Evolutionary conservation across 2,329 filamentous ascomycete genomes (phyloP).

Genomic region (Microcera coccophila): DNA sequence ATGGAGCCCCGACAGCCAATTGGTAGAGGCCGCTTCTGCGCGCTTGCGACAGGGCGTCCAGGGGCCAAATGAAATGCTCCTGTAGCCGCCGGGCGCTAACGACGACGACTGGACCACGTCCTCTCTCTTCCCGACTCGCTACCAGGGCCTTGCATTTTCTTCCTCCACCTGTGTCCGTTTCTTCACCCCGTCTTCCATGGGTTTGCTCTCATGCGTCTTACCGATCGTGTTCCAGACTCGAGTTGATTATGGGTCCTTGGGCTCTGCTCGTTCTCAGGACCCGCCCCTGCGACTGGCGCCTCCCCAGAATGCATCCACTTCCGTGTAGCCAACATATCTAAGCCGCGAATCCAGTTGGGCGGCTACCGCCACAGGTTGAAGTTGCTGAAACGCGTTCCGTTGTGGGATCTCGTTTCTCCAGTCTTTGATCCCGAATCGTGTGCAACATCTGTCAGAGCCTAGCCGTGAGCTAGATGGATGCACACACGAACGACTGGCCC

Average conservation of each 20-base stretch:
- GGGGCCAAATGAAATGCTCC: too few species aligned
- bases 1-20: neutral
- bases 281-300: neutral
- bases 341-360: slow-evolving; percentile 14
- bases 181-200: too few species aligned
- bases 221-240: neutral
- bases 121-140: neutral
- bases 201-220: neutral
- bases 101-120: neutral
- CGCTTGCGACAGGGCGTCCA: neutral
- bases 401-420: neutral
- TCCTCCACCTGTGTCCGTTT: too few species aligned
- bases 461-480: neutral
- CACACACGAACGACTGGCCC: slow-evolving; percentile 3
- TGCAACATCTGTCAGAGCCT: neutral
- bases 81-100: neutral
- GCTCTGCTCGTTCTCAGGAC: too few species aligned
- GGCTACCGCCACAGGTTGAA: slow-evolving; percentile 17
- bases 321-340: neutral
- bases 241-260: neutral
- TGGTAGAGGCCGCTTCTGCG: neutral
- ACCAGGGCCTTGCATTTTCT: too few species aligned
- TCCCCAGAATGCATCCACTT: neutral
- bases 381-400: slow-evolving; percentile 14
- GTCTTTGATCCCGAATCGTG: too few species aligned